These are phyloP conservation scores for Erythrophleum ivorense DNA, from an alignment of 331 rosid genomes.

Conservation along the genomic window DNA sequence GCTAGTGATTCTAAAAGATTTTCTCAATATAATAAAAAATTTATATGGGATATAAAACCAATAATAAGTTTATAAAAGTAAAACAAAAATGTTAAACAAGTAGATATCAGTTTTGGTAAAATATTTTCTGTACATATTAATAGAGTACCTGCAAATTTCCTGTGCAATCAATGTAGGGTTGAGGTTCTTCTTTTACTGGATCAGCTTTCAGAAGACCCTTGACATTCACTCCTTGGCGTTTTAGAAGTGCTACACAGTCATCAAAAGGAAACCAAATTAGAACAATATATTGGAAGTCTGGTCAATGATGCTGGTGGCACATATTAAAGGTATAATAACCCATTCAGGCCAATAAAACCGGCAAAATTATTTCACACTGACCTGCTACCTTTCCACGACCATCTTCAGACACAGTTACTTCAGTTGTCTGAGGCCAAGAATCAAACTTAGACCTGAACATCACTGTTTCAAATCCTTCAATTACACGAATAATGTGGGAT, in stretches of 20 bases:
- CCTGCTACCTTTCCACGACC: conserved; percentile 99
- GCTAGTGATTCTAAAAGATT: conserved; percentile 32
- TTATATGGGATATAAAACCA: conserved; percentile 19
- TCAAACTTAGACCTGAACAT: conserved; percentile 90
- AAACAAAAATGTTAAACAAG: conserved; percentile 28
- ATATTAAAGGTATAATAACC: conserved; percentile 22
- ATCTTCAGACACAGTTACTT: conserved; percentile 80
- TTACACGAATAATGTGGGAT: conserved; percentile 81
- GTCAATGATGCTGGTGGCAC: conserved; percentile 22
- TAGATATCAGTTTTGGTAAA: conserved; percentile 34
- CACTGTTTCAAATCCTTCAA: conserved; percentile 97
- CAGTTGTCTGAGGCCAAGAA: conserved; percentile 80
- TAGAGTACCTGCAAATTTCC: conserved; percentile 86
- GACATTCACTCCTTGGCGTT: conserved; percentile 97
- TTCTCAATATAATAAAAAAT: conserved; percentile 19
- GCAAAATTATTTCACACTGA: conserved; percentile 52
- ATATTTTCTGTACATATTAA: conserved; percentile 30
- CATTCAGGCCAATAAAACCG: conserved; percentile 26
- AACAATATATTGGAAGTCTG: conserved; percentile 16
- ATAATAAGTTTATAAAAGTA: conserved; percentile 11
- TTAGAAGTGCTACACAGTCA: conserved; percentile 80
- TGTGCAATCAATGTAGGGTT: conserved; percentile 96
- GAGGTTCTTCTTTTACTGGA: conserved; percentile 94
- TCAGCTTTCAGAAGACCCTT: conserved; percentile 95
- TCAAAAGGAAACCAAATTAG: conserved; percentile 38